phyloP scores from a whole-genome alignment of 345 rosid species.

The Eucalyptus curtisii region DNA sequence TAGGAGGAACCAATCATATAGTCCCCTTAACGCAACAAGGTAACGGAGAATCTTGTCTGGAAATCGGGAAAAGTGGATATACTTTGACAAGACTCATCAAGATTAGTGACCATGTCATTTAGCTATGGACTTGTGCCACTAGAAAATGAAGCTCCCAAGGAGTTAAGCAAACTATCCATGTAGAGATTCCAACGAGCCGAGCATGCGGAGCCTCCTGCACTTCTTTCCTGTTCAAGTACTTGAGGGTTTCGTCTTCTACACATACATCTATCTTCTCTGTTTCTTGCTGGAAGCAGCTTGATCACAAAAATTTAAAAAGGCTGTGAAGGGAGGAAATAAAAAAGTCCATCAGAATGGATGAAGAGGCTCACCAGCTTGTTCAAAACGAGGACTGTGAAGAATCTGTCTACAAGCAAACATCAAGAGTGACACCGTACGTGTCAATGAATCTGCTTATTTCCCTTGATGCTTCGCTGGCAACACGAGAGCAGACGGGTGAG shows the following conservation, averaged over 20 bases:
- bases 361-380: conserved; percentile 4
- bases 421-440: conserved; percentile 21
- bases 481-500: conserved; percentile 5
- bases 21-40: not conserved
- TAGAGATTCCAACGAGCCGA: conserved; percentile 17
- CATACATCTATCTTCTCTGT: conserved; percentile 20
- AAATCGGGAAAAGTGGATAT: not conserved
- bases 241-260: conserved; percentile 13
- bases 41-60: not conserved
- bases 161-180: conserved; percentile 13
- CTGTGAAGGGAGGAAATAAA: not conserved
- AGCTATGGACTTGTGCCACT: not conserved
- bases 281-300: conserved; percentile 3
- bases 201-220: conserved; percentile 40
- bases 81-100: not conserved
- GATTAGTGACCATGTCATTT: not conserved
- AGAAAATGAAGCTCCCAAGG: not conserved
- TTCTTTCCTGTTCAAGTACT: conserved; percentile 43
- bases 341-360: not conserved
- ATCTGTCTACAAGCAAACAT: conserved; percentile 20
- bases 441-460: conserved; percentile 11
- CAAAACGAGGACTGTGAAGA: conserved; percentile 12
- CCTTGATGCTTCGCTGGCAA: not conserved
- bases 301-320: not conserved
- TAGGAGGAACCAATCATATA: not conserved